phyloP scores from a whole-genome alignment of 2,329 filamentous ascomycete genomes.

The Aspergillus fumigatus region DNA sequence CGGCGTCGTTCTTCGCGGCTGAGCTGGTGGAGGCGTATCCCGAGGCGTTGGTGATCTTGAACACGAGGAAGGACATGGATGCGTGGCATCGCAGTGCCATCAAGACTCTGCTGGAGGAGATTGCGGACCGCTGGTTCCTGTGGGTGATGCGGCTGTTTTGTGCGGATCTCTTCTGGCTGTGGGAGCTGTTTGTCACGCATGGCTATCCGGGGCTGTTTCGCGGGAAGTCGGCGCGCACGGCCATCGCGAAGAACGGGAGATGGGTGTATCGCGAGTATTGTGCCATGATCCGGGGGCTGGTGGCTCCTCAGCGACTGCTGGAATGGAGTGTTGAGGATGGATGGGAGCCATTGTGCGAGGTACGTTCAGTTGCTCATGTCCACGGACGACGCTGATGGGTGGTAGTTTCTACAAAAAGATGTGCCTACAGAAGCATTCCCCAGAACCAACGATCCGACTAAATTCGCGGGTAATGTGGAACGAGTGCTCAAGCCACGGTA shows the following conservation, averaged over 20 bases:
- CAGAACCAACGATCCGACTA: not conserved
- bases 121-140: slow-evolving; percentile 5
- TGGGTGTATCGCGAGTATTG: slow-evolving; percentile 21
- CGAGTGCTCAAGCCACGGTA: not conserved
- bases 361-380: not conserved
- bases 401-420: not conserved
- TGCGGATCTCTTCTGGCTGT: slow-evolving; percentile 10
- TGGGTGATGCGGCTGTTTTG: slow-evolving; percentile 8
- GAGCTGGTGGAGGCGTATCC: slow-evolving; percentile 34
- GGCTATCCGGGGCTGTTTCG: slow-evolving; percentile 11
- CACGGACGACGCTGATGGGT: no score
- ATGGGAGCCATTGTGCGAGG: slow-evolving; percentile 24
- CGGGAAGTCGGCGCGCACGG: not conserved
- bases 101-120: slow-evolving; percentile 7
- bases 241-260: slow-evolving; percentile 12
- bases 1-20: slow-evolving; percentile 24
- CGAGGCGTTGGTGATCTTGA: slow-evolving; percentile 13
- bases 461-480: not conserved
- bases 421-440: not conserved
- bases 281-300: slow-evolving; percentile 21
- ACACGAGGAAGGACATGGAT: slow-evolving; percentile 5
- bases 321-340: slow-evolving; percentile 24
- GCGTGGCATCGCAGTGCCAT: slow-evolving; percentile 9
- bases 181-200: slow-evolving; percentile 3
- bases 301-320: slow-evolving; percentile 17